These are phyloP conservation scores for Asparagopsis taxiformis DNA, from an alignment of 31 red algal species.

Conservation along the genomic window DNA sequence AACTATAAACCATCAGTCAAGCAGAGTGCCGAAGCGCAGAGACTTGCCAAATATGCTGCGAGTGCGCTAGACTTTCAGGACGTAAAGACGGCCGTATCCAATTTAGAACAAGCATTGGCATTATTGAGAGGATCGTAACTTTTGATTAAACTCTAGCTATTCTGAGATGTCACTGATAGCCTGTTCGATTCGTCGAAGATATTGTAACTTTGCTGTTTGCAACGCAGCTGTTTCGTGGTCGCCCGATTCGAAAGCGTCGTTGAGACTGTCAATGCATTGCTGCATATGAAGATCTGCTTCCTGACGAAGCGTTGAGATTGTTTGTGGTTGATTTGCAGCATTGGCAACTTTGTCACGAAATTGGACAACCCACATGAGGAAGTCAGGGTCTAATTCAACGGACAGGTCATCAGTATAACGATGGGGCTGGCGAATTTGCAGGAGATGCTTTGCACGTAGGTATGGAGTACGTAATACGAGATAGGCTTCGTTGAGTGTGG, in stretches of 20 bases:
- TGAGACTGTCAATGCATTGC: neutral
- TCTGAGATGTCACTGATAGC: constrained; percentile 12
- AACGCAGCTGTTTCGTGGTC: neutral
- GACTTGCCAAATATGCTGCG: constrained; percentile 67
- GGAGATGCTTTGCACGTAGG: constrained; percentile 37
- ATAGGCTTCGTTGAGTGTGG: constrained; percentile 44
- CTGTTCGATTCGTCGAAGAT: constrained; percentile 22
- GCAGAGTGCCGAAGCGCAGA: constrained; percentile 72
- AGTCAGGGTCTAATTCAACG: neutral
- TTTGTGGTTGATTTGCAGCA: neutral
- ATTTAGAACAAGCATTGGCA: constrained; percentile 52
- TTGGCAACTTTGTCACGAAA: constrained; percentile 26
- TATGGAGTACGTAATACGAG: constrained; percentile 18
- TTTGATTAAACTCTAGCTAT: too few relatives aligned
- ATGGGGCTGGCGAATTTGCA: constrained; percentile 7
- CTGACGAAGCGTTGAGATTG: neutral
- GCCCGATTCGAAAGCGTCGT: constrained; percentile 13
- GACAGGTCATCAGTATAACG: neutral
- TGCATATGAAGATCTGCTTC: neutral
- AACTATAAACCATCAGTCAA: constrained; percentile 33
- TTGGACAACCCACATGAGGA: constrained; percentile 41
- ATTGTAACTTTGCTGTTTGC: constrained; percentile 43
- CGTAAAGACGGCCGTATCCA: constrained; percentile 51
- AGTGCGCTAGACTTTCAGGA: constrained; percentile 94
- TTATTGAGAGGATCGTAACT: constrained; percentile 45